These are phyloP conservation scores for Umbelopsis sp. DNA, from an alignment of 192 early-diverging fungal genomes.

Conservation along the genomic window DNA sequence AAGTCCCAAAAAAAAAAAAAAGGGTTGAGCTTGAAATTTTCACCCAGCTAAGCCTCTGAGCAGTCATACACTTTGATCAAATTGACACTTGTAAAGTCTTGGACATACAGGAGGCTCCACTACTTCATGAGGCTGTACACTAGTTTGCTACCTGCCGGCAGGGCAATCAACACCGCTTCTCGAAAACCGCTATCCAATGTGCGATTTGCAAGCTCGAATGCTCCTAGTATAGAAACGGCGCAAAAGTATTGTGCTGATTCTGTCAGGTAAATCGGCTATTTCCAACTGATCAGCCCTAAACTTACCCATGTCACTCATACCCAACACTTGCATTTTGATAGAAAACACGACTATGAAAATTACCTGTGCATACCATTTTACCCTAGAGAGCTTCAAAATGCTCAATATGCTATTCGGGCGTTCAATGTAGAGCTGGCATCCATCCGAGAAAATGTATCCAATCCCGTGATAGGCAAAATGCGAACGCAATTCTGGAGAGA, in stretches of 20 bases:
- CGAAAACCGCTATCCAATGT: background rate
- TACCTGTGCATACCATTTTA: slow-evolving; percentile 82
- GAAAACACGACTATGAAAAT: slow-evolving; percentile 74
- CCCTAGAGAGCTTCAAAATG: slow-evolving; percentile 62
- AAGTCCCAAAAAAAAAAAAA: slow-evolving; percentile 2
- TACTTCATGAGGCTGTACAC: background rate
- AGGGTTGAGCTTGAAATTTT: background rate
- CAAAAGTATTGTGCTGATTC: slow-evolving; percentile 33
- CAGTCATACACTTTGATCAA: background rate
- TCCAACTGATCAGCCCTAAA: background rate
- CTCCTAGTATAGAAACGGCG: background rate
- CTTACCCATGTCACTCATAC: background rate
- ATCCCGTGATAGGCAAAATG: slow-evolving; percentile 72
- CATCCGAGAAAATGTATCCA: slow-evolving; percentile 74
- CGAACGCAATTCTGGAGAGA: slow-evolving; percentile 91
- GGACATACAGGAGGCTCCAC: background rate
- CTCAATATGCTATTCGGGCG: slow-evolving; percentile 80
- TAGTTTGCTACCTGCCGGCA: background rate
- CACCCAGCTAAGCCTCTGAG: slow-evolving; percentile 17
- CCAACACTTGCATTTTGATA: slow-evolving; percentile 9
- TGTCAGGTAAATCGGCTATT: slow-evolving; percentile 24
- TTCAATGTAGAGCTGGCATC: slow-evolving; percentile 89
- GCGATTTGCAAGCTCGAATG: background rate
- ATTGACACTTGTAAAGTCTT: background rate
- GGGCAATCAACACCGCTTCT: background rate